These are phyloP conservation scores for Collybia sordida DNA, from an alignment of 768 basidiomycete genomes.

Conservation along the genomic window DNA sequence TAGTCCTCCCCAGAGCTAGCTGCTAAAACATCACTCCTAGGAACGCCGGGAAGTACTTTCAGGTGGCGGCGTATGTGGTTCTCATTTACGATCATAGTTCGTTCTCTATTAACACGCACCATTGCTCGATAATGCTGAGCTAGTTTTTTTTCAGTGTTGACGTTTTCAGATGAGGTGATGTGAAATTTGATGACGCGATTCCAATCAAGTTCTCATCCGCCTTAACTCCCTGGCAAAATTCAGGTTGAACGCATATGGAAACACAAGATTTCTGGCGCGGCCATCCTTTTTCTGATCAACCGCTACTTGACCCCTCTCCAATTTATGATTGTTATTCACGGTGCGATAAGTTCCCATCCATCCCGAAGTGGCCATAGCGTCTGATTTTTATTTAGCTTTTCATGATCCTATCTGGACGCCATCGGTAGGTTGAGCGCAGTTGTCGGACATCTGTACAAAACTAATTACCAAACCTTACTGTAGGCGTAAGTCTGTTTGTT, in stretches of 20 bases:
- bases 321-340: conserved; percentile 22
- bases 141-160: neutral
- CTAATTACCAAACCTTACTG: neutral
- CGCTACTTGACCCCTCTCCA: conserved; percentile 26
- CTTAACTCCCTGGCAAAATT: too few species aligned
- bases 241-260: conserved; percentile 30
- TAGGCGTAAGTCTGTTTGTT: conserved; percentile 3
- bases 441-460: neutral
- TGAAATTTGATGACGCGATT: too few species aligned
- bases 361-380: neutral
- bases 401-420: conserved; percentile 20
- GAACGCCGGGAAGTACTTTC: neutral
- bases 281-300: conserved; percentile 16
- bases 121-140: neutral
- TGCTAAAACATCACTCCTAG: neutral
- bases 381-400: conserved; percentile 16
- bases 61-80: neutral
- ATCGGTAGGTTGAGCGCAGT: conserved; percentile 7
- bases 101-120: neutral
- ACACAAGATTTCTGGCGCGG: conserved; percentile 19
- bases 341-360: conserved; percentile 7
- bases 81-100: conserved; percentile 3
- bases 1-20: too few species aligned
- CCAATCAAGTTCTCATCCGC: too few species aligned
- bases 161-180: neutral